A percentile compares a stretch with the other conserved stretches of the same genome.
Conservation (phyloP, 352 stramenopile genomes). For the Pythium sukuiense region DNA sequence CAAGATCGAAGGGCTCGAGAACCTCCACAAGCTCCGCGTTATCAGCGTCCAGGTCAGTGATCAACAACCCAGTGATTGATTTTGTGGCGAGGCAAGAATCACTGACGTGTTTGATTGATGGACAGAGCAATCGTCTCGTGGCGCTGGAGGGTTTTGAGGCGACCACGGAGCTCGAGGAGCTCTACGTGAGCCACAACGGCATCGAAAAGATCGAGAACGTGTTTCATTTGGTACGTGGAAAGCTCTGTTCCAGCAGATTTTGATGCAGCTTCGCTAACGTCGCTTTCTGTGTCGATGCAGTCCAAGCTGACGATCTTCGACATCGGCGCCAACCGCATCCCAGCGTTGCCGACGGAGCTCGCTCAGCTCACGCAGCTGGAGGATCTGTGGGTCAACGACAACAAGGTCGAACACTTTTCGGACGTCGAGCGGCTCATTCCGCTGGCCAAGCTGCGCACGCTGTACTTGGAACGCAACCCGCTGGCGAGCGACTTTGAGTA, state of each 20-base stretch:
- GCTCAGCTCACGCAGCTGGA: slow-evolving; percentile 42
- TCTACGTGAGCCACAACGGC: slow-evolving; percentile 98
- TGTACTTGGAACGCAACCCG: slow-evolving; percentile 97
- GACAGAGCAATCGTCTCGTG: slow-evolving; percentile 95
- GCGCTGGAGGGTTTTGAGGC: slow-evolving; percentile 89
- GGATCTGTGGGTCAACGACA: slow-evolving; percentile 85
- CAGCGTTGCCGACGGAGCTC: slow-evolving; percentile 50
- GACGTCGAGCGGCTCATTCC: slow-evolving; percentile 72
- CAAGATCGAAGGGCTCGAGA: slow-evolving; percentile 83
- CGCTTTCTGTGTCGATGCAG: slow-evolving; percentile 24
- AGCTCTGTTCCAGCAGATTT: no score
- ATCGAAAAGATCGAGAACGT: slow-evolving; percentile 89
- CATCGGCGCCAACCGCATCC: slow-evolving; percentile 84
- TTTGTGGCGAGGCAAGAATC: not conserved
- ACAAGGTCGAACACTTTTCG: slow-evolving; percentile 56
- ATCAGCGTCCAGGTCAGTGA: slow-evolving; percentile 66
- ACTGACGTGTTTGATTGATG: not conserved
- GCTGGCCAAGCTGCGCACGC: slow-evolving; percentile 82
- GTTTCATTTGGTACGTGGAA: slow-evolving; percentile 56
- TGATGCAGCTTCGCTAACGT: no score
- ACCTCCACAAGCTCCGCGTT: slow-evolving; percentile 88
- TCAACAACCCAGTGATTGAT: no score
- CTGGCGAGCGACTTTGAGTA: slow-evolving; percentile 94
- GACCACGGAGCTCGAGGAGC: slow-evolving; percentile 91
- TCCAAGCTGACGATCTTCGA: slow-evolving; percentile 63